These are phyloP conservation scores for Lachnellula arida DNA, from an alignment of 2,329 filamentous ascomycete genomes.

Conservation along the genomic window DNA sequence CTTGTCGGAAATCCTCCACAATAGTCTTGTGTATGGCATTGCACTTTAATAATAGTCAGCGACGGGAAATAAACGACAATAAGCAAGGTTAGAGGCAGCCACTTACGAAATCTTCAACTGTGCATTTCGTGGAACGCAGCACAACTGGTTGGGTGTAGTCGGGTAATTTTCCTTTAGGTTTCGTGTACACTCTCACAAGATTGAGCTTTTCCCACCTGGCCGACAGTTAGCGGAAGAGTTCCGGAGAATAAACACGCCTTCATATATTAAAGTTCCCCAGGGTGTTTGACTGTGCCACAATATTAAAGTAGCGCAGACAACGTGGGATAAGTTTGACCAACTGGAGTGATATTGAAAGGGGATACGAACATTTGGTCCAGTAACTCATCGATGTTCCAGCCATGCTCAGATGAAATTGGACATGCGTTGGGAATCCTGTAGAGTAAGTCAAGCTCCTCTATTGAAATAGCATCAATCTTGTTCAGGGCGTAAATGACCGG, in stretches of 20 bases:
- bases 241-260: not conserved
- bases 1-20: conserved; percentile 89
- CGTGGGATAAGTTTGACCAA: not conserved
- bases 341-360: conserved; percentile 1
- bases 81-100: conserved; percentile 2
- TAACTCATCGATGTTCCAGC: conserved; percentile 97
- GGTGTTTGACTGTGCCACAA: not conserved
- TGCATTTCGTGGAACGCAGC: conserved; percentile 74
- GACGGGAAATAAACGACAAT: not conserved
- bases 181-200: conserved; percentile 90
- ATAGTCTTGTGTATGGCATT: conserved; percentile 97
- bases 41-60: conserved; percentile 55
- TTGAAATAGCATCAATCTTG: conserved; percentile 98
- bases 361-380: conserved; percentile 77
- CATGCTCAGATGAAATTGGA: conserved; percentile 94
- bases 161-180: conserved; percentile 91
- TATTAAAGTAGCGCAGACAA: not conserved
- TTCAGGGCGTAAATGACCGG: conserved; percentile 99
- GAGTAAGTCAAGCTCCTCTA: conserved; percentile 92
- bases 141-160: conserved; percentile 93
- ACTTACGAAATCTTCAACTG: conserved; percentile 95
- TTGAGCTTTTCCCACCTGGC: conserved; percentile 85
- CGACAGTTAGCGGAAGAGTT: conserved; percentile 17
- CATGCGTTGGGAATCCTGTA: conserved; percentile 97
- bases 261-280: conserved; percentile 3